Conservation (phyloP, 805 yeast species). For the Schizosaccharomyces osmophilus region DNA sequence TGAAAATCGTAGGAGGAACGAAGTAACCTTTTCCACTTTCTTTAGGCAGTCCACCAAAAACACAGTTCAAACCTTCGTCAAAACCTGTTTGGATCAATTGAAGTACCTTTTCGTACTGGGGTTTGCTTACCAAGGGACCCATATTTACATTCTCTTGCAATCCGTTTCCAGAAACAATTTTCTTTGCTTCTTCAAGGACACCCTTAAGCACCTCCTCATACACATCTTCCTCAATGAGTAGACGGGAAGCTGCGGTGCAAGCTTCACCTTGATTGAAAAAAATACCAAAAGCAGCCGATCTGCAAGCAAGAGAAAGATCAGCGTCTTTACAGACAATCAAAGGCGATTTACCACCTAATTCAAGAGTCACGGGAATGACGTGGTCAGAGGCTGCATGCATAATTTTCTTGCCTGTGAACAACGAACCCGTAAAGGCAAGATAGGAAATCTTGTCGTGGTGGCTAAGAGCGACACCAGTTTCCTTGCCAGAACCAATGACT, state of each 20-base stretch:
- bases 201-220: conserved; percentile 22
- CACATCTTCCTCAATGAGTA: conserved; percentile 29
- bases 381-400: conserved; percentile 45
- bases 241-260: conserved; percentile 51
- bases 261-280: conserved; percentile 52
- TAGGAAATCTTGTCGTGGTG: conserved; percentile 27
- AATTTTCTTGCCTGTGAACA: conserved; percentile 38
- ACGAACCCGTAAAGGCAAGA: conserved; percentile 51
- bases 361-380: conserved; percentile 44
- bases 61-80: not conserved
- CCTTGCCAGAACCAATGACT: conserved; percentile 41
- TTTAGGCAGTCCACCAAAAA: not conserved
- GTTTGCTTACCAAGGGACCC: conserved; percentile 1
- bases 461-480: not conserved
- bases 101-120: not conserved
- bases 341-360: conserved; percentile 64
- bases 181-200: conserved; percentile 18
- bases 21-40: conserved; percentile 18
- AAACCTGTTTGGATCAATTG: not conserved
- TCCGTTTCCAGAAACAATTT: conserved; percentile 25
- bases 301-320: conserved; percentile 22
- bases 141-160: conserved; percentile 21
- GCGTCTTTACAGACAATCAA: conserved; percentile 29
- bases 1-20: conserved; percentile 52
- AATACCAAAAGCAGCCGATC: conserved; percentile 39